A percentile compares a stretch with the other conserved stretches of the same genome.
phyloP scores from a whole-genome alignment of 129 eudicot genomes.

The sunflower (Helianthus annuus) region HanXRQr2.0-SUNRISE NC_035447.2:2343177-2343676 shows the following conservation, averaged over 20 bases:
- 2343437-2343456: no score
- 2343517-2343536: background rate
- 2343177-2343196: background rate
- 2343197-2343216: constrained; percentile 1
- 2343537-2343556: background rate
- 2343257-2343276: background rate
- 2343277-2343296: background rate
- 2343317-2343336: no score
- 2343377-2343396: background rate
- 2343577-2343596: no score
- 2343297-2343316: background rate
- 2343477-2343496: background rate
- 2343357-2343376: background rate
- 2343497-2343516: background rate
- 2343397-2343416: background rate
- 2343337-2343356: background rate
- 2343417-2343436: no score
- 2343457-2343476: no score
- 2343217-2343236: constrained; percentile 9
- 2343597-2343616: no score
- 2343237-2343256: constrained; percentile 5
- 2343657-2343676: no score
- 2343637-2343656: no score
- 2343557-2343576: background rate
- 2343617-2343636: no score